Evolutionary conservation across 805 yeast species (phyloP), one percentile per base, ranked within the genome.

Genomic region (Maudiozyma saulgeensis): DNA sequence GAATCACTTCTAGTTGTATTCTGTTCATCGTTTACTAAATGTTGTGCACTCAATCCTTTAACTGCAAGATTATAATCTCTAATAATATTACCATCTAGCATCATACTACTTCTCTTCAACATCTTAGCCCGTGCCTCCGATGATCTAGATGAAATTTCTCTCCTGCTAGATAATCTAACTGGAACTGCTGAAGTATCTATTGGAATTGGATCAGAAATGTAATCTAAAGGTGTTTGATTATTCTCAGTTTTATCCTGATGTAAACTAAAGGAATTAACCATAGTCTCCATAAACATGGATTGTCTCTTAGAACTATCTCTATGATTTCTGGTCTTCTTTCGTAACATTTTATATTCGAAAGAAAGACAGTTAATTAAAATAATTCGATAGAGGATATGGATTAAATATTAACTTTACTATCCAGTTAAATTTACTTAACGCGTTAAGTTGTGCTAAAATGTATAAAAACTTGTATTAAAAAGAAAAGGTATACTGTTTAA

Each of bases 51-150:
- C 2, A 42, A n/a, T 11, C 37, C 37, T 39, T 50, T 53, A 15
- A 62, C 41, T n/a, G 64, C 65, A 18, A 59, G 38, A 45, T 57
- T 58, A 50, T 62, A 62, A 35, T 63, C 67, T 31, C 60, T 51
- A 3, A 62, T 56, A 37, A 62, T 45, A 13, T 53, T 56, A 31
- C 59, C 61, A 51, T 63, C 67, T 25, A 63, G 49, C 19, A 59
- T 31, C 19, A 60, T 54, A 13, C 62, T 62, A 45, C 63, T 56
- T 49, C 66, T 41, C n/a, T 47, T 47, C 7, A 50, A 38, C 3
- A 4, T 23, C 15, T 19, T 23, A 8, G 15, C 21, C 5, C 15
- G 16, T n/a, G 38, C 15, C 1, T 35, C 16, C 9, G 38, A 35
- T 13, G 38, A 35, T 16, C 25, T n/a, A 26, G 26, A 13, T n/a